Evolutionary conservation across 2,329 filamentous ascomycete genomes (phyloP), one percentile per base, ranked within the genome.

Genomic region (Anthostomella pinea): DNA sequence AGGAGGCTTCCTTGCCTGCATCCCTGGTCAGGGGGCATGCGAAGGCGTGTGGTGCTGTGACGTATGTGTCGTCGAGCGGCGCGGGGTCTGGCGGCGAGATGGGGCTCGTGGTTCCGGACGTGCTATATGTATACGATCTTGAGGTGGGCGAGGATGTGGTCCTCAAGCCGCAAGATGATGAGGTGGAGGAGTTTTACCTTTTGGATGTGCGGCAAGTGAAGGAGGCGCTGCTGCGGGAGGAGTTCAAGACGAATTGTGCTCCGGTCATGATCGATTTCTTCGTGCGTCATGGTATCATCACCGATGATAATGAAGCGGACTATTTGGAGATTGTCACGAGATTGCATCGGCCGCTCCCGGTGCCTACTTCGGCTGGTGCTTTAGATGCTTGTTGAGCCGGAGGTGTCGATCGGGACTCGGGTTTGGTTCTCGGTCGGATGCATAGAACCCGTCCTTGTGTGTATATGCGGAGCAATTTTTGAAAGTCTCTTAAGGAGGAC

Each of bases 171-270:
- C 69, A 71, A 5, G 84, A 87, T 54, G 72, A 76, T 5, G 83
- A 87, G 58, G 83, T 56, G 8, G 45, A 52, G 10, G 43, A 38
- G 4, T 56, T 87, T 3, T 75, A 82, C 43, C 59, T 86, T 41
- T 72, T 73, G 70, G 70, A 60, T 4, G 63, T 85, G 21, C 47
- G 53, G 5, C 45, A 58, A 50, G 73, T 84, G 4, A 71, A 77
- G 58, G 60, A 69, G 30, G 76, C 75, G 2, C 58, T 87, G 60
- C 63, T 66, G 7, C 65, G 67, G 18, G 78, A 77, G 4, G 73
- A 81, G 52, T 87, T 86, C 62, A 87, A 88, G 64, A 80, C 83
- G 0, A 87, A 87, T 53, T 85, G 81, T 54, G 74, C 79, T 10
- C 54, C 81, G 25, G 77, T 85, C 13, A 65, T 85, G 62, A 66